These are phyloP conservation scores for Croton setiger DNA, from an alignment of 441 rosid species.

Conservation along the genomic window DNA sequence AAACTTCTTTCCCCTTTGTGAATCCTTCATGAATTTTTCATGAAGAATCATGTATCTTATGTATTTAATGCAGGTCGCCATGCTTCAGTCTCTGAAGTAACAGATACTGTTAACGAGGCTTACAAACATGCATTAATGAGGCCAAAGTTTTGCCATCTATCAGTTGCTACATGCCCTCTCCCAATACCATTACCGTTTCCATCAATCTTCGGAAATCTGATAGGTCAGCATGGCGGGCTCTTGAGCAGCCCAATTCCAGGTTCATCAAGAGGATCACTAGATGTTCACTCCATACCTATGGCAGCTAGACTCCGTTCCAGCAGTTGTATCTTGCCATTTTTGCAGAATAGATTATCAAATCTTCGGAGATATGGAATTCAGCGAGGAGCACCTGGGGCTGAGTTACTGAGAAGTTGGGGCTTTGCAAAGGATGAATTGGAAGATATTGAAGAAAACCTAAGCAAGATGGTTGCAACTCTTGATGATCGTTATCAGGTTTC, in stretches of 20 bases:
- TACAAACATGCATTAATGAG: slow-evolving; percentile 34
- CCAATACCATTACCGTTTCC: slow-evolving; percentile 93
- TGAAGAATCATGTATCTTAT: background rate
- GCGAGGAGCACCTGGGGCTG: slow-evolving; percentile 61
- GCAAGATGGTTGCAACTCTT: slow-evolving; percentile 57
- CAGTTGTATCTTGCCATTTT: slow-evolving; percentile 48
- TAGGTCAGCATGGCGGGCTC: slow-evolving; percentile 72
- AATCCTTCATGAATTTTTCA: too few relatives aligned
- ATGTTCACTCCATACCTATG: slow-evolving; percentile 82
- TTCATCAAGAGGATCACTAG: slow-evolving; percentile 56
- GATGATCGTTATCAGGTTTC: slow-evolving; percentile 39
- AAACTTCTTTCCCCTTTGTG: too few relatives aligned
- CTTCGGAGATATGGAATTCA: slow-evolving; percentile 54
- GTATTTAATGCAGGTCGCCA: slow-evolving; percentile 30
- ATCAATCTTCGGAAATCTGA: slow-evolving; percentile 60
- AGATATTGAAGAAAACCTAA: slow-evolving; percentile 61
- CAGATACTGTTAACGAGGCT: slow-evolving; percentile 41
- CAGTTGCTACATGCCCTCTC: slow-evolving; percentile 66
- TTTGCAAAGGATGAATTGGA: slow-evolving; percentile 71
- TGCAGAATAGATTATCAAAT: slow-evolving; percentile 55
- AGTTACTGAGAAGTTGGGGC: slow-evolving; percentile 70
- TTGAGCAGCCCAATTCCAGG: slow-evolving; percentile 49
- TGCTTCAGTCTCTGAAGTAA: slow-evolving; percentile 65
- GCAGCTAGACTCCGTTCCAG: slow-evolving; percentile 71
- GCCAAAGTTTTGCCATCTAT: slow-evolving; percentile 69